A percentile compares a stretch with the other conserved stretches of the same genome.
Conservation (phyloP, 768 basidiomycete genomes). For the Lactarius hengduanensis region DNA sequence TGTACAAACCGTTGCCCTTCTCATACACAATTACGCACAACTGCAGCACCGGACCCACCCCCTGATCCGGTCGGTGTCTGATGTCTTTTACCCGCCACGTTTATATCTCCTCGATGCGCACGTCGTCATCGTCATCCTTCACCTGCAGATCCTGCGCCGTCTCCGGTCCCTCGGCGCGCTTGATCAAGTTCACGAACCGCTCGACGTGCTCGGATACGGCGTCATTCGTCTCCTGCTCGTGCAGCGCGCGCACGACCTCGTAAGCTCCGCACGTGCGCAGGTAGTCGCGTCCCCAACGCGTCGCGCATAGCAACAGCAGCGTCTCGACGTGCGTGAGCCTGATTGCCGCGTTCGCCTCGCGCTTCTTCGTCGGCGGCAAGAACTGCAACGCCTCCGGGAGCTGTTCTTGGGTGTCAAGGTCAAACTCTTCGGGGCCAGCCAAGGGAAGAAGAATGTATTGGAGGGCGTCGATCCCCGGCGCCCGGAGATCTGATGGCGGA, state of each 20-base stretch:
- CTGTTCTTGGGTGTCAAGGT: constrained; percentile 89
- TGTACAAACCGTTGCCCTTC: not conserved
- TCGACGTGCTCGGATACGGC: constrained; percentile 87
- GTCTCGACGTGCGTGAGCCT: constrained; percentile 88
- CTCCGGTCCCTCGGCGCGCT: constrained; percentile 67
- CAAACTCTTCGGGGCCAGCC: constrained; percentile 93
- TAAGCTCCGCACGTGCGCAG: constrained; percentile 82
- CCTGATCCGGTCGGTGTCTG: not conserved
- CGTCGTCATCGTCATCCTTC: constrained; percentile 53
- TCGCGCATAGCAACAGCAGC: constrained; percentile 83
- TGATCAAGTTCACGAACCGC: constrained; percentile 81
- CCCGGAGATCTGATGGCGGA: constrained; percentile 53
- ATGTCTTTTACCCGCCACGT: not conserved
- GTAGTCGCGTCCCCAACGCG: constrained; percentile 82
- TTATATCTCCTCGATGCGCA: constrained; percentile 72
- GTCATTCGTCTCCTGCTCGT: constrained; percentile 76
- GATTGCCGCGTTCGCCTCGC: constrained; percentile 75
- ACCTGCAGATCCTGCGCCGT: constrained; percentile 40
- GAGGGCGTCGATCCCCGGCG: constrained; percentile 81
- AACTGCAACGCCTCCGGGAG: constrained; percentile 85
- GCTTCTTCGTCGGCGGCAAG: constrained; percentile 76
- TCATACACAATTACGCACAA: not conserved
- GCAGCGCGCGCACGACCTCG: constrained; percentile 74
- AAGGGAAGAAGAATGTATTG: constrained; percentile 86
- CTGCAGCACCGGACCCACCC: not conserved